Conservation (phyloP, 306 rosid species). For the Cicer bijugum region DNA sequence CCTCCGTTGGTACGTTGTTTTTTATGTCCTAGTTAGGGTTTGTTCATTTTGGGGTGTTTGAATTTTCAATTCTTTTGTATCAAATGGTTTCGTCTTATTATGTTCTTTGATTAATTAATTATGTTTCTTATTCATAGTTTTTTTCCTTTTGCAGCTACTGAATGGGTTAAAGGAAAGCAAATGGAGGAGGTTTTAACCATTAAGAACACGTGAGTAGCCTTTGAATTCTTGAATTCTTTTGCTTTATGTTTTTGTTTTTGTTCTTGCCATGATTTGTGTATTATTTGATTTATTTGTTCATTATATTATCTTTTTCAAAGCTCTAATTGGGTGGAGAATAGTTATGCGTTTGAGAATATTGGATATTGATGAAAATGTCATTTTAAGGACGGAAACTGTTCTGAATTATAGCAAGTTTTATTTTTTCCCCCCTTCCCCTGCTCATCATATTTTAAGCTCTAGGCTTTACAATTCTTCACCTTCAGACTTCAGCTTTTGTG, state of each 20-base stretch:
- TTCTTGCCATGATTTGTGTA: slow-evolving; percentile 14
- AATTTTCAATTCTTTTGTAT: not conserved
- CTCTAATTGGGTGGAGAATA: not conserved
- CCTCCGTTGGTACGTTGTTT: slow-evolving; percentile 73
- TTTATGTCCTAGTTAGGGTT: not conserved
- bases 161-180: slow-evolving; percentile 93
- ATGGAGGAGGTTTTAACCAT: slow-evolving; percentile 89
- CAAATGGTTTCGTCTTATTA: not conserved
- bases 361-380: not conserved
- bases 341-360: not conserved
- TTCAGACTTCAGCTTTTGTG: slow-evolving; percentile 1
- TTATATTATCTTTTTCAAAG: not conserved
- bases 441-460: not conserved
- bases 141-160: slow-evolving; percentile 74
- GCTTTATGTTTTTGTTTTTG: not conserved
- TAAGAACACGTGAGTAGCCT: slow-evolving; percentile 69
- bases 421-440: not conserved
- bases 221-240: not conserved
- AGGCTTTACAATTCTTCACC: not conserved
- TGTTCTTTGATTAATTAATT: not conserved
- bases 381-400: not conserved
- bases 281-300: slow-evolving; percentile 7
- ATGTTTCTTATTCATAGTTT: slow-evolving; percentile 40
- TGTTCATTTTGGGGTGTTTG: slow-evolving; percentile 8
- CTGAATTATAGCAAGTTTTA: not conserved